phyloP scores from a whole-genome alignment of 768 basidiomycete genomes.

The Crassisporium funariophilum region DNA sequence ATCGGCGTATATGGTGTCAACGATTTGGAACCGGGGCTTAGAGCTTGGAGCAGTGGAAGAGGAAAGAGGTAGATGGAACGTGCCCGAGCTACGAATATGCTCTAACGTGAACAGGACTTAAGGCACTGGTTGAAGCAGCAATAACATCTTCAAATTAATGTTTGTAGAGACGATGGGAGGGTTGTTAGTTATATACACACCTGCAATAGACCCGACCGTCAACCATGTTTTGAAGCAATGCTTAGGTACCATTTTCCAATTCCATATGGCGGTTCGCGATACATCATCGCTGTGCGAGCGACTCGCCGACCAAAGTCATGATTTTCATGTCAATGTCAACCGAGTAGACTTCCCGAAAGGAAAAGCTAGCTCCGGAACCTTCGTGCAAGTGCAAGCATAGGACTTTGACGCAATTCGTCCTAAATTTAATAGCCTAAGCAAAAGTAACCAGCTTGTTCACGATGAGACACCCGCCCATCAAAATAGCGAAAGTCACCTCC shows the following conservation, averaged over 20 bases:
- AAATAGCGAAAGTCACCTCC: slow-evolving; percentile 52
- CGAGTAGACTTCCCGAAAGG: slow-evolving; percentile 33
- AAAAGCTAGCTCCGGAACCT: slow-evolving; percentile 11
- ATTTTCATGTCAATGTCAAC: slow-evolving; percentile 47
- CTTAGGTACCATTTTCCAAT: slow-evolving; percentile 56
- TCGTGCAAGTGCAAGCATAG: slow-evolving; percentile 28
- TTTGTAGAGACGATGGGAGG: not conserved
- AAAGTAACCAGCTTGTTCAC: slow-evolving; percentile 6
- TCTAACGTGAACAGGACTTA: slow-evolving; percentile 48
- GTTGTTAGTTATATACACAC: slow-evolving; percentile 9
- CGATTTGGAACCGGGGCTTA: slow-evolving; percentile 4
- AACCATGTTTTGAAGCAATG: slow-evolving; percentile 42
- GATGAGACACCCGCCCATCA: slow-evolving; percentile 46
- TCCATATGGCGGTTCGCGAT: slow-evolving; percentile 51
- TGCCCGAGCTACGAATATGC: slow-evolving; percentile 59
- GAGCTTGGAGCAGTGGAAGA: slow-evolving; percentile 39
- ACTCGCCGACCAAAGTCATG: slow-evolving; percentile 49
- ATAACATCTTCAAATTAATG: slow-evolving; percentile 7
- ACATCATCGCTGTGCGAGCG: slow-evolving; percentile 56
- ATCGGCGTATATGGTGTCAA: slow-evolving; percentile 35
- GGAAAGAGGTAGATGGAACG: slow-evolving; percentile 60
- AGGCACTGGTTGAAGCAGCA: slow-evolving; percentile 44
- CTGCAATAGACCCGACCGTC: slow-evolving; percentile 34
- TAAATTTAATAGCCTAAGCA: slow-evolving; percentile 21
- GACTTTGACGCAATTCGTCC: slow-evolving; percentile 35